Conservation (phyloP, 345 rosid species). For the Leavenworthia alabamica region DNA sequence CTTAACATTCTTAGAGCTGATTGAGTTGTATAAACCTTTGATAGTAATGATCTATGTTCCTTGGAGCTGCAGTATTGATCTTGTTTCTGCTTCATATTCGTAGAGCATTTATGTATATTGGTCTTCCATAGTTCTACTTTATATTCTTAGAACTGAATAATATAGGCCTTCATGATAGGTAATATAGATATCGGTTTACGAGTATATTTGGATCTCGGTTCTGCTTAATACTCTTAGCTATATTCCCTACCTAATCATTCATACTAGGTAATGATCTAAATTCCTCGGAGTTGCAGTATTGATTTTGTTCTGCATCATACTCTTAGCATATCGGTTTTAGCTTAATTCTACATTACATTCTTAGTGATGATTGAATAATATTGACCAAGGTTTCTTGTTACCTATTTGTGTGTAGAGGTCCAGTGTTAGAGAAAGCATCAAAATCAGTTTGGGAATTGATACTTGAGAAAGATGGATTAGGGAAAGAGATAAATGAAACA, state of each 20-base stretch:
- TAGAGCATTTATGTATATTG: neutral
- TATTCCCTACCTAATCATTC: neutral
- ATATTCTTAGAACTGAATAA: neutral
- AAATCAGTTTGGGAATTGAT: slow-evolving; percentile 98
- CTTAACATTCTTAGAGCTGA: neutral
- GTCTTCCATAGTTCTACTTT: neutral
- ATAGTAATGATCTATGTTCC: neutral
- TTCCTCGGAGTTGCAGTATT: neutral
- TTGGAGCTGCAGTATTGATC: neutral
- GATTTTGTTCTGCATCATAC: neutral
- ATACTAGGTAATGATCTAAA: neutral
- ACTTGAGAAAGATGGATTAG: slow-evolving; percentile 65
- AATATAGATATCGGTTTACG: neutral
- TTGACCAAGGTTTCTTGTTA: neutral
- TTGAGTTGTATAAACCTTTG: neutral
- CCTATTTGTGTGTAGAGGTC: slow-evolving; percentile 43
- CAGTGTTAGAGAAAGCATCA: slow-evolving; percentile 89
- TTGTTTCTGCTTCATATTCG: neutral
- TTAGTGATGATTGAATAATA: neutral
- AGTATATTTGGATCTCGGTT: neutral
- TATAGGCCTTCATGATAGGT: no score
- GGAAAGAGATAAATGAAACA: slow-evolving; percentile 56
- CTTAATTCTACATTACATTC: neutral
- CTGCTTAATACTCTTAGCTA: neutral
- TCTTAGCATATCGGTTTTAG: neutral